phyloP scores from a whole-genome alignment of 495 filamentous ascomycete genomes.

The Rusavskia elegans region DNA sequence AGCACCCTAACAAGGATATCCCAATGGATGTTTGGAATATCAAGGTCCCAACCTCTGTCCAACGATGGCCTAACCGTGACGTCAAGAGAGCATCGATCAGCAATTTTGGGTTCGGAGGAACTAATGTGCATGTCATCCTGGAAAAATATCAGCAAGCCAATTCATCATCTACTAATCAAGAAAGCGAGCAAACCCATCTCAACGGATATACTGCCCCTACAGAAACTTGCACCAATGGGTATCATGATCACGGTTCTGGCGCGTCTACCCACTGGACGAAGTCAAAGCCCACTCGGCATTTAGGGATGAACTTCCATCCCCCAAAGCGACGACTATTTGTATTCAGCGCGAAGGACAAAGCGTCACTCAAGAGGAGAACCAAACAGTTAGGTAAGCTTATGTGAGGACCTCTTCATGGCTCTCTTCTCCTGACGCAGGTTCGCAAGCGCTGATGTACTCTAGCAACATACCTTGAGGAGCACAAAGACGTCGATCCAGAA shows the following conservation, averaged over 20 bases:
- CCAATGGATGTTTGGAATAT: slow-evolving; percentile 13
- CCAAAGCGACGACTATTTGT: not conserved
- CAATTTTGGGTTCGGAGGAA: slow-evolving; percentile 39
- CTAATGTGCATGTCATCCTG: not conserved
- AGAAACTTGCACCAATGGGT: not conserved
- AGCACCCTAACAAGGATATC: slow-evolving; percentile 33
- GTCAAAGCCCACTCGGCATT: not conserved
- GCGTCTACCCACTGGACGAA: not conserved
- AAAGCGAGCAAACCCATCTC: no score
- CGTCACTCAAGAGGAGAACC: not conserved
- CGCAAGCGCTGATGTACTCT: not conserved
- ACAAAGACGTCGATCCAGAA: not conserved
- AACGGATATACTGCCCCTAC: not conserved
- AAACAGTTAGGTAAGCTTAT: slow-evolving; percentile 8
- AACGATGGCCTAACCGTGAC: not conserved
- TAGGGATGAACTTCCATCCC: not conserved
- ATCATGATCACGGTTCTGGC: not conserved
- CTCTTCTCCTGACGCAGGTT: not conserved
- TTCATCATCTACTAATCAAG: no score
- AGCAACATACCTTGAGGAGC: not conserved
- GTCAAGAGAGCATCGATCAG: slow-evolving; percentile 36
- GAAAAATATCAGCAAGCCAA: slow-evolving; percentile 7
- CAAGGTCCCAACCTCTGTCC: not conserved
- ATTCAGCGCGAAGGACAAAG: not conserved
- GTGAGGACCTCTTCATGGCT: no score